Evolutionary conservation across 345 rosid genomes (phyloP).

Genomic region (Eutrema yunnanense): DNA sequence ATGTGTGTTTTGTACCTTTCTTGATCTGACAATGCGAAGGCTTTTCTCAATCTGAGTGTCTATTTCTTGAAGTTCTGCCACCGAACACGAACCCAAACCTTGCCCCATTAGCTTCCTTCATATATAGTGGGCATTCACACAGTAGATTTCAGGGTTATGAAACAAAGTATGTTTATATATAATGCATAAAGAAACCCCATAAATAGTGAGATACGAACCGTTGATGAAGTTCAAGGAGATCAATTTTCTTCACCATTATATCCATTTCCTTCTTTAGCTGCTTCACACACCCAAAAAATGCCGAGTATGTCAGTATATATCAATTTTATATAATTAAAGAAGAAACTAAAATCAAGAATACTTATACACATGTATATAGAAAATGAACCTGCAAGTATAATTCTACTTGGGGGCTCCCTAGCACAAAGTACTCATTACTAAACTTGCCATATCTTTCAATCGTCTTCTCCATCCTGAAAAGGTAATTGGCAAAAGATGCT

Average conservation of each 20-base stretch:
- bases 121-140: neutral
- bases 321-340: neutral
- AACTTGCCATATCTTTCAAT: slow-evolving; percentile 41
- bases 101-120: slow-evolving; percentile 63
- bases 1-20: slow-evolving; percentile 43
- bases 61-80: slow-evolving; percentile 43
- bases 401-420: slow-evolving; percentile 20
- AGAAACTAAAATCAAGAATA: neutral
- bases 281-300: slow-evolving; percentile 25
- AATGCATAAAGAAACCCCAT: neutral
- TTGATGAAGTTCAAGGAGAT: slow-evolving; percentile 38
- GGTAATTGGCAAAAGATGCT: neutral
- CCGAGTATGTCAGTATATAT: neutral
- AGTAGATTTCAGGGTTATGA: neutral
- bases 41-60: slow-evolving; percentile 48
- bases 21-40: slow-evolving; percentile 45
- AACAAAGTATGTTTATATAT: neutral
- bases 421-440: slow-evolving; percentile 24
- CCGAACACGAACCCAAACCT: slow-evolving; percentile 39
- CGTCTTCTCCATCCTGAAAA: slow-evolving; percentile 45
- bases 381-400: slow-evolving; percentile 36
- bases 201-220: slow-evolving; percentile 32
- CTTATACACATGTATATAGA: neutral
- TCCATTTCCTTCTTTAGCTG: slow-evolving; percentile 40
- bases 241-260: slow-evolving; percentile 46